phyloP scores from a whole-genome alignment of 2,329 filamentous ascomycete genomes.

The Ascochyta fabae region DNA sequence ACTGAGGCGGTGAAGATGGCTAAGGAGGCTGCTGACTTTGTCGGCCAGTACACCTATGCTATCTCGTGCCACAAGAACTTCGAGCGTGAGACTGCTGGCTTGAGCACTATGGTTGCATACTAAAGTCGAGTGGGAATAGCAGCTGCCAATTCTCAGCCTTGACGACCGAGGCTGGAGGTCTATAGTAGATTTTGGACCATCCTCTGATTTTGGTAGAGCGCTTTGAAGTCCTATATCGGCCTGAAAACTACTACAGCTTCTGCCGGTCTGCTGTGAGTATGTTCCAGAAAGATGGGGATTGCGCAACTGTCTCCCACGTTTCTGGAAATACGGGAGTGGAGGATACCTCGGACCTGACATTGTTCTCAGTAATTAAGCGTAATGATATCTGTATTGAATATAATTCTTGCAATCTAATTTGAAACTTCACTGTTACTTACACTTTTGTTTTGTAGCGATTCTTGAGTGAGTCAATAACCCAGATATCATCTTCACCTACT shows the following conservation, averaged over 20 bases:
- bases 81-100: slow-evolving; percentile 73
- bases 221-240: no score
- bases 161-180: no score
- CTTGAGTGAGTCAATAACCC: no score
- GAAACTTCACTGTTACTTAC: neutral
- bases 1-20: slow-evolving; percentile 68
- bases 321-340: neutral
- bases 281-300: no score
- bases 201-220: no score
- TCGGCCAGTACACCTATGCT: slow-evolving; percentile 72
- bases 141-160: no score
- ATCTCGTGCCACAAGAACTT: slow-evolving; percentile 78
- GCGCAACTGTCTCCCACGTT: no score
- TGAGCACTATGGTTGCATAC: slow-evolving; percentile 72
- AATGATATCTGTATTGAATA: neutral
- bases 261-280: no score
- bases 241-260: no score
- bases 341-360: slow-evolving; percentile 10
- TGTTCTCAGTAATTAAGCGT: neutral
- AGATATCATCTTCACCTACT: neutral
- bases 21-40: slow-evolving; percentile 71
- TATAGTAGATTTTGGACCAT: no score
- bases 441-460: neutral
- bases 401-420: neutral
- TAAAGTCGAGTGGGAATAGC: slow-evolving; percentile 47